Conservation (phyloP, 495 filamentous ascomycete genomes). For the Penicillium herquei region DNA sequence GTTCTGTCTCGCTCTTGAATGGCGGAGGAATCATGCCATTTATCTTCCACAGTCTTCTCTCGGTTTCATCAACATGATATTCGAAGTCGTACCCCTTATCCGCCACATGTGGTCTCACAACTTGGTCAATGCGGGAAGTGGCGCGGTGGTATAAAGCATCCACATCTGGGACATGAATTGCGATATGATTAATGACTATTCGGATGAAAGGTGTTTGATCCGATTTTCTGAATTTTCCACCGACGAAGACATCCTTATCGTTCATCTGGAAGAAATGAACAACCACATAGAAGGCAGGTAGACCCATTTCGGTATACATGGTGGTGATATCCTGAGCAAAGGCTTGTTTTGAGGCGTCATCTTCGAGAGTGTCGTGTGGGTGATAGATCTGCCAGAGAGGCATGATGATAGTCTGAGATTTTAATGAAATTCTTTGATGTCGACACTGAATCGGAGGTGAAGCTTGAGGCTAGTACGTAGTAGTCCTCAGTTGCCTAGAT, state of each 20-base stretch:
- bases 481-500: no score
- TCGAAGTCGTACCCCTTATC: conserved; percentile 27
- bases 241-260: conserved; percentile 10
- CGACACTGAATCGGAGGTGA: background rate
- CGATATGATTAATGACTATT: conserved; percentile 23
- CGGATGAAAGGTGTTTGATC: conserved; percentile 18
- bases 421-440: background rate
- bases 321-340: conserved; percentile 25
- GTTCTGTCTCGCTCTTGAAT: conserved; percentile 18
- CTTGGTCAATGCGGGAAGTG: conserved; percentile 11
- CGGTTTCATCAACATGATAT: conserved; percentile 27
- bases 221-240: background rate
- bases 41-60: conserved; percentile 29
- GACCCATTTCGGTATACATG: conserved; percentile 19
- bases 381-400: conserved; percentile 32
- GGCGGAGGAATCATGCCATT: conserved; percentile 25
- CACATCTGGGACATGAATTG: conserved; percentile 12
- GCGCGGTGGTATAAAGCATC: conserved; percentile 4
- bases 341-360: conserved; percentile 11
- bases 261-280: conserved; percentile 16
- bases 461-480: background rate
- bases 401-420: conserved; percentile 11
- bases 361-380: conserved; percentile 13
- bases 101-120: conserved; percentile 22
- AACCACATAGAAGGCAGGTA: conserved; percentile 32